Conservation (phyloP, 179 eudicot genomes). For the Carnegiea gigantea region DNA sequence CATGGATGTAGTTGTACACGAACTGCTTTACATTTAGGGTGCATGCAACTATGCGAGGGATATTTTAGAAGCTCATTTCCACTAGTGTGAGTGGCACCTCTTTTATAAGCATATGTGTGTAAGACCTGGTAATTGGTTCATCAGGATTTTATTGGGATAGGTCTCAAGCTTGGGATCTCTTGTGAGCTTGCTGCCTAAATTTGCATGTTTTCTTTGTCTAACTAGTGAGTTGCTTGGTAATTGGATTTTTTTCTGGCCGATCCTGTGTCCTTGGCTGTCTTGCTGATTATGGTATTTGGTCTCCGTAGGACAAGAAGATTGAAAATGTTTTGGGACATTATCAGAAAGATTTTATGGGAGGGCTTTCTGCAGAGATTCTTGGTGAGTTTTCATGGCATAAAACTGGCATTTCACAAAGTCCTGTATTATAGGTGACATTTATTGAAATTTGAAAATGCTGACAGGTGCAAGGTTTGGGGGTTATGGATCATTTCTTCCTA, state of each 20-base stretch:
- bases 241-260: neutral
- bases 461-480: constrained; percentile 46
- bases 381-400: constrained; percentile 28
- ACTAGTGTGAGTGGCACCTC: too few relatives aligned
- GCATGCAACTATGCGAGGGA: too few relatives aligned
- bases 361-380: constrained; percentile 30
- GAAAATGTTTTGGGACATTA: constrained; percentile 38
- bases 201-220: neutral
- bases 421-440: constrained; percentile 2
- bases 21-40: too few relatives aligned
- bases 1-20: too few relatives aligned
- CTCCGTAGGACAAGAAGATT: constrained; percentile 36
- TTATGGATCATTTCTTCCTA: constrained; percentile 50
- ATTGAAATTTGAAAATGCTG: constrained; percentile 12
- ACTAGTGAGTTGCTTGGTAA: constrained; percentile 5
- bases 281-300: constrained; percentile 11
- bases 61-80: too few relatives aligned
- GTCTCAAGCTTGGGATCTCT: neutral
- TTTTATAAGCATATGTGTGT: too few relatives aligned
- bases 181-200: neutral
- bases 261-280: neutral
- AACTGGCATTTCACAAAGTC: constrained; percentile 2
- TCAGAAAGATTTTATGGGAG: constrained; percentile 40
- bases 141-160: neutral
- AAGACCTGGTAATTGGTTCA: neutral